Percentiles rank a stretch among this genome's conserved stretches.
phyloP scores from a whole-genome alignment of 192 early-diverging fungal genomes.

The Fimicolochytrium jonesii region DNA sequence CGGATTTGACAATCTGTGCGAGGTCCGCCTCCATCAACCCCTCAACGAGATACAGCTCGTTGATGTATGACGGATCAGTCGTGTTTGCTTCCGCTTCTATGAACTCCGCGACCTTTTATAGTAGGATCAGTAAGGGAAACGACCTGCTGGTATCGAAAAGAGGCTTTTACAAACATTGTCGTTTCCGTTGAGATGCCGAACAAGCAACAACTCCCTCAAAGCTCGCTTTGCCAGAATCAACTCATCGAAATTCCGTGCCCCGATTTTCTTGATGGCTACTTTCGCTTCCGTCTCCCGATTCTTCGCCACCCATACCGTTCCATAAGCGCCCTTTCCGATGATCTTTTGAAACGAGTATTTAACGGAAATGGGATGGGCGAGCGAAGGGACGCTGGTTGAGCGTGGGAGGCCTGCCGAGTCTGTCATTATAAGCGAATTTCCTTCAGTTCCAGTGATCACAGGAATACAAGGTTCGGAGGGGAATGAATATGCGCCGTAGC shows the following conservation, averaged over 20 bases:
- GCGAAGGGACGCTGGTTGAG: conserved; percentile 7
- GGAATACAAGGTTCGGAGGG: no score
- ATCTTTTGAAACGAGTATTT: conserved; percentile 24
- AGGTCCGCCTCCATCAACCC: conserved; percentile 99
- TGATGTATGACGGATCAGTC: conserved; percentile 67
- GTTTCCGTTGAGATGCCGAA: conserved; percentile 68
- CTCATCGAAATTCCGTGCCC: conserved; percentile 56
- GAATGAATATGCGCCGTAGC: no score
- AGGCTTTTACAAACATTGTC: no score
- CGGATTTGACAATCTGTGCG: conserved; percentile 91
- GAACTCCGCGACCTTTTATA: conserved; percentile 80
- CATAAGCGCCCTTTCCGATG: conserved; percentile 25
- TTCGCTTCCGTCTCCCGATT: conserved; percentile 38
- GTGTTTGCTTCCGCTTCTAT: conserved; percentile 84
- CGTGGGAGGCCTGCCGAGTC: conserved; percentile 2
- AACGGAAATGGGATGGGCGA: conserved; percentile 21
- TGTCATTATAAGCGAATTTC: no score
- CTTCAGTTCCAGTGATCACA: no score
- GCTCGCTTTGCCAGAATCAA: conserved; percentile 67
- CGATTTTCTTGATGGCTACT: conserved; percentile 70
- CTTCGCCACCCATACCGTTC: conserved; percentile 31
- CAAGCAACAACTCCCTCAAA: conserved; percentile 67
- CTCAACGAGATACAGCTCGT: conserved; percentile 94
- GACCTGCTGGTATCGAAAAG: no score
- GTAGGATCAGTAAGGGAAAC: not conserved